These are phyloP conservation scores for Apophysomyces trapeziformis DNA, from an alignment of 371 early-diverging fungal genomes.

Conservation along the genomic window DNA sequence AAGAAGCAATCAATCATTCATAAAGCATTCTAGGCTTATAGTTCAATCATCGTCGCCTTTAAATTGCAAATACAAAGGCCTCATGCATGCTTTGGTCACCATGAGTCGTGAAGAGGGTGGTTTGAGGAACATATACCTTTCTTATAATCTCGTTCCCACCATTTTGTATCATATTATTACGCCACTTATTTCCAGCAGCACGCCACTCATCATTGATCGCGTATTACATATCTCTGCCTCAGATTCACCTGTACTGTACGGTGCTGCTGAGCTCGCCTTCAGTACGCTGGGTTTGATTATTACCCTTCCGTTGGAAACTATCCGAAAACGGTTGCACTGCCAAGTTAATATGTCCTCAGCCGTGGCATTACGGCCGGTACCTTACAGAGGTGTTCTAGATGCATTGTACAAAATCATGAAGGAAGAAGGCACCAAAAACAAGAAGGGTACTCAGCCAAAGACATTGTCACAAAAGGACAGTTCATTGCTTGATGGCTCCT, in stretches of 20 bases:
- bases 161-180: constrained; percentile 74
- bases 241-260: constrained; percentile 68
- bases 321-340: constrained; percentile 81
- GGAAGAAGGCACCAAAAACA: constrained; percentile 81
- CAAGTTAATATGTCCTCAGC: constrained; percentile 57
- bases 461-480: constrained; percentile 17
- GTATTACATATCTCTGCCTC: constrained; percentile 63
- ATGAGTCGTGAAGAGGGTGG: constrained; percentile 85
- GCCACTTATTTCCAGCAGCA: constrained; percentile 72
- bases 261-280: constrained; percentile 66
- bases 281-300: constrained; percentile 71
- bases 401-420: constrained; percentile 78
- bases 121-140: constrained; percentile 66
- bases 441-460: constrained; percentile 14
- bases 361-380: constrained; percentile 76
- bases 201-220: constrained; percentile 73
- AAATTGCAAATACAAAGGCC: constrained; percentile 75
- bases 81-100: constrained; percentile 69
- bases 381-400: constrained; percentile 86
- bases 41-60: constrained; percentile 73
- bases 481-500: constrained; percentile 4
- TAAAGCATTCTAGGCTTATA: constrained; percentile 50
- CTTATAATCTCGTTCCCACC: constrained; percentile 73
- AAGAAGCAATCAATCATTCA: not conserved
- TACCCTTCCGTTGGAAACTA: constrained; percentile 87